phyloP scores from a whole-genome alignment of 2,329 filamentous ascomycete species.

The Cladophialophora bantiana region DNA sequence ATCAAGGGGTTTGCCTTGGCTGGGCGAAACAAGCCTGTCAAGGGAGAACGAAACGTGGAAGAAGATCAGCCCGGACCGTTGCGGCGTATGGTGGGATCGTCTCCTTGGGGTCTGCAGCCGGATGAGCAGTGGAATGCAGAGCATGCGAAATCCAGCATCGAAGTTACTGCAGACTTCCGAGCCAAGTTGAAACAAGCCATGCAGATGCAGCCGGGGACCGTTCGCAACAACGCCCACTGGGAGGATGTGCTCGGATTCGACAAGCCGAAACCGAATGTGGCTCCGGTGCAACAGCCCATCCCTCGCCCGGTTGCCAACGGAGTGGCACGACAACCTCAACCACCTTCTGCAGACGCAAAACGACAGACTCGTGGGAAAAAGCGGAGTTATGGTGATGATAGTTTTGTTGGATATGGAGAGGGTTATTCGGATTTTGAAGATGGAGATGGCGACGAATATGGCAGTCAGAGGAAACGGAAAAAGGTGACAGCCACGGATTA shows the following conservation, averaged over 20 bases:
- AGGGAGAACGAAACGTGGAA: slow-evolving; percentile 47
- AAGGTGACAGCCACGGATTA: slow-evolving; percentile 23
- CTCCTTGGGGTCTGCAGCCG: slow-evolving; percentile 54
- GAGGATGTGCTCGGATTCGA: slow-evolving; percentile 57
- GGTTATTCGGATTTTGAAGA: slow-evolving; percentile 59
- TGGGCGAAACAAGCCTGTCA: slow-evolving; percentile 57
- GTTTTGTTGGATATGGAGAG: slow-evolving; percentile 60
- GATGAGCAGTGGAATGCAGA: slow-evolving; percentile 60
- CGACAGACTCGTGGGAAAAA: slow-evolving; percentile 58
- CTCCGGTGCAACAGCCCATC: slow-evolving; percentile 38
- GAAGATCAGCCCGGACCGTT: slow-evolving; percentile 43
- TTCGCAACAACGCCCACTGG: slow-evolving; percentile 57
- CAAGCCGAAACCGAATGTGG: slow-evolving; percentile 49
- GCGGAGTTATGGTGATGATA: slow-evolving; percentile 58
- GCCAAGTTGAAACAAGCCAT: slow-evolving; percentile 54
- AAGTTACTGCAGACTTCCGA: slow-evolving; percentile 50
- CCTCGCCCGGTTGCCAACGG: slow-evolving; percentile 38
- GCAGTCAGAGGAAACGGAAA: slow-evolving; percentile 31
- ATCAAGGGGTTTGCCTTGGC: slow-evolving; percentile 56
- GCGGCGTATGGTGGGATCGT: slow-evolving; percentile 44
- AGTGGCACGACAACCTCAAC: slow-evolving; percentile 29
- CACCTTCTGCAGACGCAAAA: slow-evolving; percentile 47
- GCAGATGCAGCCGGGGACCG: slow-evolving; percentile 55
- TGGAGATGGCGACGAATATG: slow-evolving; percentile 47
- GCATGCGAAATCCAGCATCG: slow-evolving; percentile 56